phyloP scores from a whole-genome alignment of 345 rosid species.

The Pistacia atlantica region DNA sequence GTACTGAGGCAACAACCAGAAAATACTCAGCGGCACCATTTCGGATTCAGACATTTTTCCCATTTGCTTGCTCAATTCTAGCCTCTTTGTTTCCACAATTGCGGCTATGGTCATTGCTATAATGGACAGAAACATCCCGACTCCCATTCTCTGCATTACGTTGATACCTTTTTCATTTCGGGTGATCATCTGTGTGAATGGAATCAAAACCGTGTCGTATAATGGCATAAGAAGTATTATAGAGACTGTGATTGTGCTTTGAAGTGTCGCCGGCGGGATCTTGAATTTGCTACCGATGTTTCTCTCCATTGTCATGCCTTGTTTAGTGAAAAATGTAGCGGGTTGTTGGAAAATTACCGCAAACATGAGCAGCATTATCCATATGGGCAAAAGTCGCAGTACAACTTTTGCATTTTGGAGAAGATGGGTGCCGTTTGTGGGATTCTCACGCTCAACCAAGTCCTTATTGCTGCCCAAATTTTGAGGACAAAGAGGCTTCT shows the following conservation, averaged over 20 bases:
- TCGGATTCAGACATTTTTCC: conserved; percentile 17
- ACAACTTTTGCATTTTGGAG: conserved; percentile 49
- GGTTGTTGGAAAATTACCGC: conserved; percentile 94
- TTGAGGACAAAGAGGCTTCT: conserved; percentile 65
- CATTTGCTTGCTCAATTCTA: conserved; percentile 36
- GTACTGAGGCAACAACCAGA: conserved; percentile 89
- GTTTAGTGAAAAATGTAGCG: conserved; percentile 85
- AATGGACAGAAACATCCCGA: conserved; percentile 80
- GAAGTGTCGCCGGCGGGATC: conserved; percentile 93
- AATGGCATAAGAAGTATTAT: conserved; percentile 86
- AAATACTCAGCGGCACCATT: conserved; percentile 61
- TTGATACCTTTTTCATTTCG: conserved; percentile 51
- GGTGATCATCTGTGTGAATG: conserved; percentile 43
- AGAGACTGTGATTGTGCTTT: conserved; percentile 85
- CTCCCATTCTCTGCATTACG: conserved; percentile 85
- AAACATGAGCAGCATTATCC: conserved; percentile 88
- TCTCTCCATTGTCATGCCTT: conserved; percentile 84
- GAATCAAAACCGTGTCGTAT: conserved; percentile 69
- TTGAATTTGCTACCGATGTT: conserved; percentile 68
- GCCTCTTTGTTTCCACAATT: conserved; percentile 70
- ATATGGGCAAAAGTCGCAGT: conserved; percentile 71
- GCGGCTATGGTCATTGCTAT: conserved; percentile 89
- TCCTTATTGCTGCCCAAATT: conserved; percentile 7
- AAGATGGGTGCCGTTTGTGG: conserved; percentile 22
- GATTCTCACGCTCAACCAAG: conserved; percentile 23